phyloP scores from a whole-genome alignment of 1,139 yeast species.

The Nakaseomyces delphensis region DNA sequence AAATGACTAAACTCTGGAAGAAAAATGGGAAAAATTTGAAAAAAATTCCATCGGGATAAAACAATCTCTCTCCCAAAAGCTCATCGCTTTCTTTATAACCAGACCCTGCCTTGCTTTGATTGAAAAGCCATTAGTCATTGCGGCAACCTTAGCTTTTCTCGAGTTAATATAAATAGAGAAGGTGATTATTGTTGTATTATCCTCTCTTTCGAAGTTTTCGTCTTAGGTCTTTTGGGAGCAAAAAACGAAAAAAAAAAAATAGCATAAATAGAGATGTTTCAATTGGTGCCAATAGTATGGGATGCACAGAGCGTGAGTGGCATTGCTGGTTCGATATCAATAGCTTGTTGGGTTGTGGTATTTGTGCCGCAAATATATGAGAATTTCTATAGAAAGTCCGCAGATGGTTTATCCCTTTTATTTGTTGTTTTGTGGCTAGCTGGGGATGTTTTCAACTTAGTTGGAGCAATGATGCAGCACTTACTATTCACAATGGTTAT shows the following conservation, averaged over 20 bases:
- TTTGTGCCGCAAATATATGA: constrained; percentile 96
- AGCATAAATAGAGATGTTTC: constrained; percentile 10
- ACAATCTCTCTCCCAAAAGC: not conserved
- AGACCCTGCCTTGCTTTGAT: too few relatives aligned
- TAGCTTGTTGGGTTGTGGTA: constrained; percentile 96
- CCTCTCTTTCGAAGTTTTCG: too few relatives aligned
- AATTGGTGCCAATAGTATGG: constrained; percentile 49
- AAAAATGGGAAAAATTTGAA: not conserved
- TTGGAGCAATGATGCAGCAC: constrained; percentile 82
- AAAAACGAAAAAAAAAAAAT: not conserved
- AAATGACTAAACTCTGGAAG: too few relatives aligned
- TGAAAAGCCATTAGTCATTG: too few relatives aligned
- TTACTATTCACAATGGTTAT: constrained; percentile 89
- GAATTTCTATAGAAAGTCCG: constrained; percentile 70
- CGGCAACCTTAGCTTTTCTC: too few relatives aligned
- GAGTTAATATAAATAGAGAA: too few relatives aligned
- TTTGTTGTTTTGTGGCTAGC: constrained; percentile 80
- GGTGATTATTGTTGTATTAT: too few relatives aligned
- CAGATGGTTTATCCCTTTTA: constrained; percentile 77
- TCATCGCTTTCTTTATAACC: not conserved
- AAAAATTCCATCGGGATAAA: not conserved
- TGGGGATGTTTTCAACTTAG: constrained; percentile 85
- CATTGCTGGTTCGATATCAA: constrained; percentile 81
- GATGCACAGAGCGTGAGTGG: constrained; percentile 80
- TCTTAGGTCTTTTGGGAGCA: too few relatives aligned